phyloP scores from a whole-genome alignment of 164 flowering plant species.

The Sextonia rubra region DNA sequence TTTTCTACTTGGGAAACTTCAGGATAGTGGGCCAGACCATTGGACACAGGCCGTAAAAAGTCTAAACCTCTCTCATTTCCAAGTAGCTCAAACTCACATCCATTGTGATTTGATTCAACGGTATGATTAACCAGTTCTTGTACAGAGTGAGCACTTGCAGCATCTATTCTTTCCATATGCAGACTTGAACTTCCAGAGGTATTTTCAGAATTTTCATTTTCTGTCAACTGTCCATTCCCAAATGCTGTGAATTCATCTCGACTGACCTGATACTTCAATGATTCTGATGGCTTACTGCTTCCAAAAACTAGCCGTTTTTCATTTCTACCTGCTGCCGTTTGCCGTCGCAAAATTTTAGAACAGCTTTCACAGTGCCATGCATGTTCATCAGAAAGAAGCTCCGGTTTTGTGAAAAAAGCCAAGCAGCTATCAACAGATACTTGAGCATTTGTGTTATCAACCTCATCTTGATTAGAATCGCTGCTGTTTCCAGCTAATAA shows the following conservation, averaged over 20 bases:
- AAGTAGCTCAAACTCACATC: conserved; percentile 14
- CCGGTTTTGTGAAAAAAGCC: conserved; percentile 67
- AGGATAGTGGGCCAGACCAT: conserved; percentile 1
- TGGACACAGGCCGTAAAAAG: neutral
- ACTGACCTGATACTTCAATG: conserved; percentile 14
- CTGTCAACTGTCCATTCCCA: conserved; percentile 22
- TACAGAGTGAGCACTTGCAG: neutral
- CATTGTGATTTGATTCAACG: conserved; percentile 1
- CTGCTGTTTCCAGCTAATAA: conserved; percentile 44
- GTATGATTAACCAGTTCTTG: neutral
- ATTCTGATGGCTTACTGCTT: conserved; percentile 15
- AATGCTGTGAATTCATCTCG: conserved; percentile 21
- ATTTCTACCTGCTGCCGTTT: conserved; percentile 21
- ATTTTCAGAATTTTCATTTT: conserved; percentile 14
- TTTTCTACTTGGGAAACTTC: conserved; percentile 13
- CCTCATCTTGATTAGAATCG: conserved; percentile 87
- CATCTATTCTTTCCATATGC: conserved; percentile 16
- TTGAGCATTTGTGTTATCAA: conserved; percentile 69
- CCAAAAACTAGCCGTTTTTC: neutral
- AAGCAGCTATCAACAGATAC: conserved; percentile 85
- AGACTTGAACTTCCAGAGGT: conserved; percentile 13
- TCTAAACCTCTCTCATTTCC: conserved; percentile 5
- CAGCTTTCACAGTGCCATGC: conserved; percentile 94
- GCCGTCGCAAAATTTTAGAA: conserved; percentile 39
- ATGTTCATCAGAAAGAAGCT: conserved; percentile 76